phyloP scores from a whole-genome alignment of 257 asterid species.

The Nicotiana noctiflora region DNA sequence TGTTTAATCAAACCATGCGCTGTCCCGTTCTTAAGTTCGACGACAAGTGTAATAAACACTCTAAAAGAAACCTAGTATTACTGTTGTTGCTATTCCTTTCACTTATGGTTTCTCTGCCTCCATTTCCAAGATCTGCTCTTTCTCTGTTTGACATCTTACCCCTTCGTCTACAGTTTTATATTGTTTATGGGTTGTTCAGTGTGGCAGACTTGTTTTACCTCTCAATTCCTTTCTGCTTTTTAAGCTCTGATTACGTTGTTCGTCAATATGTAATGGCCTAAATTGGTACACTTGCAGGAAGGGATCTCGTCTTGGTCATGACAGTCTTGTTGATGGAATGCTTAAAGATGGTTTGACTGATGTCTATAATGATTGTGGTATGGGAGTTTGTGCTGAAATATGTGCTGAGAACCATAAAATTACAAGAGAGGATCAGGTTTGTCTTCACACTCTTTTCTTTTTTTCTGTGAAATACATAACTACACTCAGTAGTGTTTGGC shows the following conservation, averaged over 20 bases:
- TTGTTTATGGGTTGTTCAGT: not conserved
- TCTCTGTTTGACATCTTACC: not conserved
- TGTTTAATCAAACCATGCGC: not conserved
- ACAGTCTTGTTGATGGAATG: conserved; percentile 96
- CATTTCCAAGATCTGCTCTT: not conserved
- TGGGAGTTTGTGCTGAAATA: conserved; percentile 97
- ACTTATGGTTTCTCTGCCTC: not conserved
- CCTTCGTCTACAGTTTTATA: not conserved
- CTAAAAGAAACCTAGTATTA: not conserved
- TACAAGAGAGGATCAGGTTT: conserved; percentile 87
- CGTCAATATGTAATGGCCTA: conserved; percentile 7
- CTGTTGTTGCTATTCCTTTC: not conserved
- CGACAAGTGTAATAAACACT: not conserved
- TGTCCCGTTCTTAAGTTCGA: not conserved
- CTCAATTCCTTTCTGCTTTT: not conserved
- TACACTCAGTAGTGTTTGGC: not conserved
- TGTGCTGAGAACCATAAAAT: conserved; percentile 75
- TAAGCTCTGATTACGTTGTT: not conserved
- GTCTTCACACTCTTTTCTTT: conserved; percentile 3
- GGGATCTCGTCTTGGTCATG: conserved; percentile 94
- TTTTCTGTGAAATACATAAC: not conserved
- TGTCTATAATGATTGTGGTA: conserved; percentile 79
- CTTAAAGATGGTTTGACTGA: conserved; percentile 94
- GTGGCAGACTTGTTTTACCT: not conserved
- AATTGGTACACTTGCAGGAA: conserved; percentile 45